Base-by-base conservation (phyloP, 306 rosid species). In the Calophaca sinica region DNA sequence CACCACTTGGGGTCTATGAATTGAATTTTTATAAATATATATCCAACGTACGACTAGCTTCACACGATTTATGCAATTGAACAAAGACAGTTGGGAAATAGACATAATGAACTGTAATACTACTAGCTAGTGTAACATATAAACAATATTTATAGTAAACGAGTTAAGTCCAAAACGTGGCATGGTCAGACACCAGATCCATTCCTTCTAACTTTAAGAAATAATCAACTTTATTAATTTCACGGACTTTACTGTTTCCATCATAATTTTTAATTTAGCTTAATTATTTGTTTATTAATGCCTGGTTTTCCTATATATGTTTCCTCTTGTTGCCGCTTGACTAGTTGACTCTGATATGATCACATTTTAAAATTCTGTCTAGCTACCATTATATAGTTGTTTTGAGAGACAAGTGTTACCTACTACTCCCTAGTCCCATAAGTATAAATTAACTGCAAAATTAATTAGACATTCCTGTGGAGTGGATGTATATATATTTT, bases 281-380 rank as follows among this genome's bases (percentile, higher is more conserved):
- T 7, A 62, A 10, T 39, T 4, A 15, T 68, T 81, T 61, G 74
- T 73, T 78, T 77, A 4, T 32, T 44, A 50, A 55, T 45, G 76
- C 83, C 60, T 73, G 69, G 44, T 48, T 74, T 63, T 38, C 83
- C 81, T 46, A 53, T n/a, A n/a, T n/a, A n/a, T 55, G 45, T 74
- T 79, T 74, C 78, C 71, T 62, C 46, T 67, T 36, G 53, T 72
- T 77, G 75, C 63, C 26, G 39, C 80, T 74, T 79, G 81, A 79
- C 80, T 74, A n/a, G 9, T 33, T 49, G 39, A 65, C 36, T 44
- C 6, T 26, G 70, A 42, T 72, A 74, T 20, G 26, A 20, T 20
- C 26, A 20, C 26, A 20, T 20, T 20, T 20, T 20, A 20, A 20
- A 20, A n/a, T n/a, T n/a, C n/a, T n/a, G n/a, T n/a, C n/a, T n/a